phyloP scores from a whole-genome alignment of 306 rosid genomes.

The Sophora flavescens region DNA sequence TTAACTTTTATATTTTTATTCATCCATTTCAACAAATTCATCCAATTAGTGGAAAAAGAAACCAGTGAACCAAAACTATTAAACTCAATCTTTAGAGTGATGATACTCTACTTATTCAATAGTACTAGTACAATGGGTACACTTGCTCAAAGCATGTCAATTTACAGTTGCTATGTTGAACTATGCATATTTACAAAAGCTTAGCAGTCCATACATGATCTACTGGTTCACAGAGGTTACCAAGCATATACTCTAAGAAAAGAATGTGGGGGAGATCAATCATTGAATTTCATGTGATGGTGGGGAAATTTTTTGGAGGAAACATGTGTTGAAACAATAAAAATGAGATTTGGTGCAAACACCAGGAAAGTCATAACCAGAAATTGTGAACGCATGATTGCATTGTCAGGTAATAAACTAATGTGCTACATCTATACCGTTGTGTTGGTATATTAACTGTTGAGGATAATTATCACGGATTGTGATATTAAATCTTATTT shows the following conservation, averaged over 20 bases:
- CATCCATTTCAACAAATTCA: too few species aligned
- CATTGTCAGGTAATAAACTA: neutral
- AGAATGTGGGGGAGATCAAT: slow-evolving; percentile 3
- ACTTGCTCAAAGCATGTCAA: too few species aligned
- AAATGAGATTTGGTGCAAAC: slow-evolving; percentile 13
- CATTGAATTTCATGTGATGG: neutral
- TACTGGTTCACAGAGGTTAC: slow-evolving; percentile 3
- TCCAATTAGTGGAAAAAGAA: too few species aligned
- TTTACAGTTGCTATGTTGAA: slow-evolving; percentile 24
- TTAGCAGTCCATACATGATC: neutral
- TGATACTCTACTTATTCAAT: too few species aligned
- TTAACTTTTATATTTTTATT: too few species aligned
- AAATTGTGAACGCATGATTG: slow-evolving; percentile 11
- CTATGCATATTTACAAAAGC: slow-evolving; percentile 25
- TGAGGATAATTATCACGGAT: neutral
- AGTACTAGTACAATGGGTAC: too few species aligned
- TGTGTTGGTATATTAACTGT: neutral
- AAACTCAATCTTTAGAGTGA: too few species aligned
- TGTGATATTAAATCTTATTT: slow-evolving; percentile 3
- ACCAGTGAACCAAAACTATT: too few species aligned
- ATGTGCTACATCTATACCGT: neutral
- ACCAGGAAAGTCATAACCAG: neutral
- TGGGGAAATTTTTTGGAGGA: neutral
- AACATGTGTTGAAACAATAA: slow-evolving; percentile 2
- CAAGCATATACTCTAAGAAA: slow-evolving; percentile 9